Conservation (phyloP, 2,329 filamentous ascomycete genomes). For the Exophiala sp. region DNA sequence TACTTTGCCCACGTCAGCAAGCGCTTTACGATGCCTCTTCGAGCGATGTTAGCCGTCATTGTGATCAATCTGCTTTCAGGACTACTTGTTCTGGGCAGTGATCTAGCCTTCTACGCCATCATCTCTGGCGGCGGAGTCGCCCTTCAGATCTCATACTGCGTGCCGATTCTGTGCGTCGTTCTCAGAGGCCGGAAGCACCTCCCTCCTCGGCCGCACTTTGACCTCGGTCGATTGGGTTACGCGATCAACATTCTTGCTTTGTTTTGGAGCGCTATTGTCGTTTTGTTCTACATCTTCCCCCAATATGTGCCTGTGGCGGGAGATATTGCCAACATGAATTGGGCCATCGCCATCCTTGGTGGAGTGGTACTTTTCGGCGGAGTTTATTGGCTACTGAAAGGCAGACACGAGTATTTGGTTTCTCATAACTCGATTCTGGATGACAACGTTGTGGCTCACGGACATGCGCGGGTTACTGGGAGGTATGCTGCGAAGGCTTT, state of each 20-base stretch:
- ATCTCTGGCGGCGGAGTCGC: slow-evolving; percentile 23
- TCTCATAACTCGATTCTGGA: slow-evolving; percentile 21
- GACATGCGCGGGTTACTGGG: slow-evolving; percentile 14
- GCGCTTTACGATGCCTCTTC: slow-evolving; percentile 55
- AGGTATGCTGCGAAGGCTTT: slow-evolving; percentile 12
- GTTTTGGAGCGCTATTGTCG: slow-evolving; percentile 19
- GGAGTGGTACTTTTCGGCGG: slow-evolving; percentile 19
- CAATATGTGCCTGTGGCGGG: slow-evolving; percentile 22
- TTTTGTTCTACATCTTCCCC: slow-evolving; percentile 23
- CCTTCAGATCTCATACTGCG: slow-evolving; percentile 21
- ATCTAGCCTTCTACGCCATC: slow-evolving; percentile 23
- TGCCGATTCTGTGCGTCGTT: slow-evolving; percentile 21
- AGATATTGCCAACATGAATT: slow-evolving; percentile 24
- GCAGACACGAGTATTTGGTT: slow-evolving; percentile 21
- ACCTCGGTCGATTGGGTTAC: slow-evolving; percentile 23
- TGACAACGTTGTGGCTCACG: slow-evolving; percentile 22
- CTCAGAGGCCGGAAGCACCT: slow-evolving; percentile 19
- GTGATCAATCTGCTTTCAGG: slow-evolving; percentile 21
- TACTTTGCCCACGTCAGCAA: slow-evolving; percentile 54
- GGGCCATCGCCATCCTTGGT: slow-evolving; percentile 23
- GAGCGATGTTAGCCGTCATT: slow-evolving; percentile 20
- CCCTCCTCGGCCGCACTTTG: slow-evolving; percentile 21
- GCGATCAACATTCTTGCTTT: slow-evolving; percentile 20
- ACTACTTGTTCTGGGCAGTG: slow-evolving; percentile 20
- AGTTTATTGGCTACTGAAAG: slow-evolving; percentile 22